A percentile compares a stretch with the other conserved stretches of the same genome.
Conservation (phyloP, 2,329 filamentous ascomycete genomes). For the Beauveria sp. region DNA sequence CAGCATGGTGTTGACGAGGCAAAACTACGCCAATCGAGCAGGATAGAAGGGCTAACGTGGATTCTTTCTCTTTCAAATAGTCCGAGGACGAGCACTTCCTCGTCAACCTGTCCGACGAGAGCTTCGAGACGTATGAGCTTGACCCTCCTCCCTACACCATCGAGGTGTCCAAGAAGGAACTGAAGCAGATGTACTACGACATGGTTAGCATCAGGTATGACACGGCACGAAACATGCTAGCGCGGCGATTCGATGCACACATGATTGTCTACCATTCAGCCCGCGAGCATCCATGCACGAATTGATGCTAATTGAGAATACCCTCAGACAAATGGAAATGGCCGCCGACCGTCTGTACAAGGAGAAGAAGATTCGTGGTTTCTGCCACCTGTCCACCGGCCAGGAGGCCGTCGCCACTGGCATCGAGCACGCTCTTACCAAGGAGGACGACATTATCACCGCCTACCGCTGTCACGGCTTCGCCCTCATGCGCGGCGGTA, state of each 20-base stretch:
- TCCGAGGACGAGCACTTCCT: constrained; percentile 91
- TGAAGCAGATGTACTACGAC: constrained; percentile 98
- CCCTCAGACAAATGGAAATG: constrained; percentile 93
- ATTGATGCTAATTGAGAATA: constrained; percentile 21
- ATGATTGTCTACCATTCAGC: too few relatives aligned
- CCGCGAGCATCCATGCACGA: background rate
- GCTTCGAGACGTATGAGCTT: constrained; percentile 98
- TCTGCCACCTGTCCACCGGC: constrained; percentile 96
- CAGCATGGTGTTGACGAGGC: background rate
- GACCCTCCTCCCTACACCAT: constrained; percentile 92
- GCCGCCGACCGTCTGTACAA: constrained; percentile 98
- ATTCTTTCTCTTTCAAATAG: constrained; percentile 34
- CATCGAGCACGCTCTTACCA: constrained; percentile 92
- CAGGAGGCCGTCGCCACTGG: constrained; percentile 96
- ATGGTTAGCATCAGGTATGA: constrained; percentile 90
- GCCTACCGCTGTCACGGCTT: constrained; percentile 99
- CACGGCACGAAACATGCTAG: constrained; percentile 2
- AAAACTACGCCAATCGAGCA: background rate
- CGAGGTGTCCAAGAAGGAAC: constrained; percentile 90
- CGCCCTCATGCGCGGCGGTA: constrained; percentile 89
- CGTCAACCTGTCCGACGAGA: constrained; percentile 91
- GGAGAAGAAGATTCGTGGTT: constrained; percentile 99
- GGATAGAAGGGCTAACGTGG: background rate
- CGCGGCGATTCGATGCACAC: background rate
- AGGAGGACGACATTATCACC: constrained; percentile 90